Evolutionary conservation across 768 basidiomycete genomes (phyloP).

Genomic region (Lentinula edodes): DNA sequence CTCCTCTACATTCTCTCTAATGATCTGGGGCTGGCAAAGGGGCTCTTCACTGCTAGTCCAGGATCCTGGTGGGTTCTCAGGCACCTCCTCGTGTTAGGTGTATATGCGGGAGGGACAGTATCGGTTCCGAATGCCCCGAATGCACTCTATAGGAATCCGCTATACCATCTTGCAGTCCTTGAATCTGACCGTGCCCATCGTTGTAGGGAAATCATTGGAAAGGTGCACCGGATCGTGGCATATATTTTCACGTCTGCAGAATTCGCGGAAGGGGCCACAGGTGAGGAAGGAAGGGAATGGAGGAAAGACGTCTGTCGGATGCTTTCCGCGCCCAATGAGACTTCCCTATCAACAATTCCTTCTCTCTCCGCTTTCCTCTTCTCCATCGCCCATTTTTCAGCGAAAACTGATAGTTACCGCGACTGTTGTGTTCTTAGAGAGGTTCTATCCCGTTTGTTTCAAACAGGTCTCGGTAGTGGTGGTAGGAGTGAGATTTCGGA

Average conservation of each 20-base stretch:
- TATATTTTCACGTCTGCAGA: conserved; percentile 52
- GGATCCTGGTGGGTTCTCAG: conserved; percentile 71
- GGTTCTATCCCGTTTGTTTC: conserved; percentile 53
- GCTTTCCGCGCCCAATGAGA: background rate
- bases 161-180: background rate
- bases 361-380: conserved; percentile 22
- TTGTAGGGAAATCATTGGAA: conserved; percentile 34
- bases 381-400: conserved; percentile 25
- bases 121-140: conserved; percentile 39
- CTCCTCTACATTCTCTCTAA: conserved; percentile 49
- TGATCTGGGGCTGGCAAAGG: conserved; percentile 56
- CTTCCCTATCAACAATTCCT: background rate
- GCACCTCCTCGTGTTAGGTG: conserved; percentile 58
- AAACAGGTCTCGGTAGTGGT: background rate
- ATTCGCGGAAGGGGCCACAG: conserved; percentile 43
- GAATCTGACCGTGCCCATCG: conserved; percentile 10
- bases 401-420: conserved; percentile 38
- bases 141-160: conserved; percentile 17
- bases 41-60: conserved; percentile 4
- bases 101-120: conserved; percentile 59
- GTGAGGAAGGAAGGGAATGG: conserved; percentile 28
- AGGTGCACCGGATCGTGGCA: conserved; percentile 47
- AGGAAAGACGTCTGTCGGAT: conserved; percentile 16
- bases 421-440: conserved; percentile 56
- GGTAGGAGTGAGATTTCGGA: conserved; percentile 42